Base-by-base conservation (phyloP, 2,329 filamentous ascomycete species). In the Paecilomyces variotii region DNA sequence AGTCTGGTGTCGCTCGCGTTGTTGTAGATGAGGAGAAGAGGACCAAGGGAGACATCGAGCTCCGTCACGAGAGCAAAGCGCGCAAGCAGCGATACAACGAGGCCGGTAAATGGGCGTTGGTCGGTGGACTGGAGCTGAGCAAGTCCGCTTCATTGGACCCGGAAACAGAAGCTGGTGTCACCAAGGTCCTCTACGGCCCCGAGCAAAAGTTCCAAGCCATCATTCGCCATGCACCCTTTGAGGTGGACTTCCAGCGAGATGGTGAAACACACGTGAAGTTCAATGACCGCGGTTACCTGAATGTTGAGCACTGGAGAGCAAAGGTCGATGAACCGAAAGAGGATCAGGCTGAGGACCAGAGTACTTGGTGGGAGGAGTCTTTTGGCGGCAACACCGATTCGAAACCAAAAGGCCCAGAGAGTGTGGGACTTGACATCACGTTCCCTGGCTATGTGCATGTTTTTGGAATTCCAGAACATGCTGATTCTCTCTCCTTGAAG, bases 81-180 rank as follows among this genome's bases (percentile, higher is more conserved):
- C 84, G 91, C 66, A 97, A 97, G 75, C 90, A 97, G 72, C 84
- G 94, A 62, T 99, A 97, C 74, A 95, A 97, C 67, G 94, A 97
- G 75, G 89, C 88, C 12, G 89, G 88, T 64, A 85, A 90, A 63
- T 96, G 90, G 88, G 85, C 88, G 25, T 82, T 99, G 62, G 90
- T 96, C 52, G 93, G 91, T 57, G 91, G 90, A 1, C 78, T 93
- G 56, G 82, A 86, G 51, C 73, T 87, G 51, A 91, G 92, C 74
- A 86, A 84, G 68, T 81, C 84, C 56, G 90, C 90, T 53, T 84
- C 87, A 60, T 75, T 93, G 60, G 82, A 82, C 56, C 80, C 84
- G 54, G 83, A 89, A 66, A 82, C 86, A 56, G 83, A 87, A 69
- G 76, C 81, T 26, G 86, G 88, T 60, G 85, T 87, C 63, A 92